Base-by-base conservation (phyloP, 1,284 basidiomycete genomes). In the Rhizoctonia solani region DNA sequence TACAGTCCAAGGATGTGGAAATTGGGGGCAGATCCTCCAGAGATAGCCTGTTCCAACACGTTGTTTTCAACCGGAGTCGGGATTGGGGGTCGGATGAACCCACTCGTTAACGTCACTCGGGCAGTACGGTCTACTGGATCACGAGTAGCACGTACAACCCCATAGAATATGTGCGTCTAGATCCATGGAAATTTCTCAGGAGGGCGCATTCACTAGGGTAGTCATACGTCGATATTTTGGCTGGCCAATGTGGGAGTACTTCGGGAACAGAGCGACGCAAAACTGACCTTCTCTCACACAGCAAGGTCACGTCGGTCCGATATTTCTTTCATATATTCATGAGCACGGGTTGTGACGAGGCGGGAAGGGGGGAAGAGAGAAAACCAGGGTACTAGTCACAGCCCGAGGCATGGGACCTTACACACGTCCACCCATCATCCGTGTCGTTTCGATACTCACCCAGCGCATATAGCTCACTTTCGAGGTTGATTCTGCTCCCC, bases 21-120 rank as follows among this genome's bases (percentile, higher is more conserved):
- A 37, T 30, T 19, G 14, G 42, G 34, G 29, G 46, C 34, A 52
- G 59, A 65, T 65, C 21, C 1, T 14, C 49, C 49, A 30, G 19
- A 39, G 58, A 61, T 61, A 50, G 58, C 14, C 46, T 37, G 19
- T 25, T 23, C 32, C 32, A 61, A 61, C 59, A 53, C 59, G 49
- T 65, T 65, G 49, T 34, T 14, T 14, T 23, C 25, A 21, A 3
- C 47, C 47, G 47, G 47, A 29, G 47, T 50, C 41, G 41, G 41
- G 41, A 21, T 16, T 44, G 5, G 37, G 37, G 41, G 16, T 44
- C 41, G 41, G n/a, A 34, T 34, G 41, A 21, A 16, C 41, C 41
- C 19, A 44, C 41, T 44, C 5, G 6, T 16, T 44, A 34, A 34
- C 32, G 32, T 34, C 11, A 34, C 32, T 34, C 32, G 32, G 32